Percentiles rank a stretch among this genome's conserved stretches.
phyloP scores from a whole-genome alignment of 75 land plant species.

The Cryptomeria japonica region DNA sequence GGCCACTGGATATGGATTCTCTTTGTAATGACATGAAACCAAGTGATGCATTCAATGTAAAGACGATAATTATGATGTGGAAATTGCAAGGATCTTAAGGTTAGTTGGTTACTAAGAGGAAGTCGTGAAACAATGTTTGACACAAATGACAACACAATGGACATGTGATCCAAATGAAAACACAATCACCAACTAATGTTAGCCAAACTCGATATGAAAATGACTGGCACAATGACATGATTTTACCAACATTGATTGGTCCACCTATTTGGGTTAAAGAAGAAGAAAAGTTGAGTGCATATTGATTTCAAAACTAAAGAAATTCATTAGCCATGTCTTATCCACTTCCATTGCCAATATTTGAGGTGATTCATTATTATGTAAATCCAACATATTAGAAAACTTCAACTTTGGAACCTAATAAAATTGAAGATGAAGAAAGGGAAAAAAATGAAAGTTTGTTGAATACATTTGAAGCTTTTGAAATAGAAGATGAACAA shows the following conservation, averaged over 20 bases:
- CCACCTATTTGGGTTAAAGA: not conserved
- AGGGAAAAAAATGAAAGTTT: not conserved
- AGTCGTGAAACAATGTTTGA: no score
- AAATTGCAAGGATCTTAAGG: no score
- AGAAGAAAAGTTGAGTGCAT: not conserved
- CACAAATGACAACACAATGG: no score
- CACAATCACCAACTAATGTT: not conserved
- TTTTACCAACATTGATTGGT: not conserved
- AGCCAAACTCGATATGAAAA: not conserved
- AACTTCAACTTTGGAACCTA: not conserved
- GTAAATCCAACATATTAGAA: not conserved
- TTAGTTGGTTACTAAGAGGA: no score
- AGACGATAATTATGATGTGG: no score
- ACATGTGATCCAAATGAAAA: not conserved
- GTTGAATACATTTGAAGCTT: no score
- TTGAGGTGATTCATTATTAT: not conserved
- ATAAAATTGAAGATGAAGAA: not conserved
- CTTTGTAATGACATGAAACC: no score
- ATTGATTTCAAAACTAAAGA: not conserved
- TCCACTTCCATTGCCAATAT: not conserved
- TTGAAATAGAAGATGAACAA: not conserved
- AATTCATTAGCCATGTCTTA: not conserved
- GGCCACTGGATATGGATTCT: no score
- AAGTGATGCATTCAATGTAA: no score
- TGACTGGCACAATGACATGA: not conserved